Conservation (phyloP, 1,284 basidiomycete genomes). For the Athelia psychrophila region DNA sequence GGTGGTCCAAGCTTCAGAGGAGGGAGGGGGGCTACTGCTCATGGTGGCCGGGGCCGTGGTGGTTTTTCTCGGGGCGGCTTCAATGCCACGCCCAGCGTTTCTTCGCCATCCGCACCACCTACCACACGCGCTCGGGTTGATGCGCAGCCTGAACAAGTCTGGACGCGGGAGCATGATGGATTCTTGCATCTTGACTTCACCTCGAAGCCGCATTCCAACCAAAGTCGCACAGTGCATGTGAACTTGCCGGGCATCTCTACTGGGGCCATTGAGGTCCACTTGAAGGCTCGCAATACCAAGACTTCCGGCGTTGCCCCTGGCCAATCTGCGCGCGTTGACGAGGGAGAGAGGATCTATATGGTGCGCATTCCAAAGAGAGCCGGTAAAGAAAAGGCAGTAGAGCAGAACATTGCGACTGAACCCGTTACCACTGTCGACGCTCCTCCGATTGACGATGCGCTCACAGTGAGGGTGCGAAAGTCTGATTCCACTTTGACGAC, state of each 20-base stretch:
- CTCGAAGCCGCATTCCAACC: slow-evolving; percentile 53
- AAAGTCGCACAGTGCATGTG: slow-evolving; percentile 52
- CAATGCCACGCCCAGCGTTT: slow-evolving; percentile 23
- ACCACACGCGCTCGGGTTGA: slow-evolving; percentile 59
- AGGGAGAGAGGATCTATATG: slow-evolving; percentile 43
- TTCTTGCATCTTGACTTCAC: slow-evolving; percentile 64
- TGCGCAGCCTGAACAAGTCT: slow-evolving; percentile 73
- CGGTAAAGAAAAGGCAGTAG: slow-evolving; percentile 26
- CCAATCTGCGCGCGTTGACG: slow-evolving; percentile 28
- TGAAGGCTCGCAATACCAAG: slow-evolving; percentile 5
- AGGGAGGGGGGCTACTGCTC: slow-evolving; percentile 36
- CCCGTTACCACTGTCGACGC: slow-evolving; percentile 32
- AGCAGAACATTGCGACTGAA: slow-evolving; percentile 20
- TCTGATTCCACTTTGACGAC: slow-evolving; percentile 15
- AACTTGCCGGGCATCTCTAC: slow-evolving; percentile 49
- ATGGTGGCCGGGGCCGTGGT: slow-evolving; percentile 34
- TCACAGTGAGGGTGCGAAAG: slow-evolving; percentile 39
- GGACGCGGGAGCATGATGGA: slow-evolving; percentile 76
- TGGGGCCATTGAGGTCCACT: slow-evolving; percentile 21
- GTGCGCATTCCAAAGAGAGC: slow-evolving; percentile 50
- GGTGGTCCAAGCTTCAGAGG: slow-evolving; percentile 22
- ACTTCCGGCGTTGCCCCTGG: slow-evolving; percentile 15
- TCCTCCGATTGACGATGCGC: slow-evolving; percentile 47
- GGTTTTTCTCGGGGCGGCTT: slow-evolving; percentile 43
- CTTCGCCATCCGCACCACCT: slow-evolving; percentile 27